Percentiles rank a stretch among this genome's conserved stretches.
These are phyloP conservation scores for Domatiomyces globalis DNA, from an alignment of 2,329 filamentous ascomycete genomes.

Conservation along the genomic window DNA sequence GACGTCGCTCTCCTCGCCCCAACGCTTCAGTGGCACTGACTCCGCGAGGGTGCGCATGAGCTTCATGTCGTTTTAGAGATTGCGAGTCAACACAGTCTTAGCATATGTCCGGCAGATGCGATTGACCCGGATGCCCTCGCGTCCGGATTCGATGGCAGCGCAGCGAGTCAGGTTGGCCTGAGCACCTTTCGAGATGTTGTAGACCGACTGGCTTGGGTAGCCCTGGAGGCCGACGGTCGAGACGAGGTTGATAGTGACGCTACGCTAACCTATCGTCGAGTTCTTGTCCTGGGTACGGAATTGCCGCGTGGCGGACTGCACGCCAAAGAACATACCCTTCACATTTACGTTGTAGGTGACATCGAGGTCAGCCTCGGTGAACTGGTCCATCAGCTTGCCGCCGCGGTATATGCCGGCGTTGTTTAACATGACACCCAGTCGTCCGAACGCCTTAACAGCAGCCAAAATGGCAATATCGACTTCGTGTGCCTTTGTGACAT, in stretches of 20 bases:
- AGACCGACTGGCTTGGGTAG: conserved; percentile 9
- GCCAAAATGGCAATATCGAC: conserved; percentile 63
- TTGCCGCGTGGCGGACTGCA: conserved; percentile 18
- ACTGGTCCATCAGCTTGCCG: background rate
- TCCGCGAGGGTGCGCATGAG: conserved; percentile 2
- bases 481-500: conserved; percentile 11
- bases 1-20: conserved; percentile 16
- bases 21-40: conserved; percentile 8
- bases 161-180: conserved; percentile 24
- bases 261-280: conserved; percentile 19
- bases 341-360: conserved; percentile 21
- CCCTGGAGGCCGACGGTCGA: conserved; percentile 21
- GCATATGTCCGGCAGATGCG: conserved; percentile 56
- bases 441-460: conserved; percentile 67
- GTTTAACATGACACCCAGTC: conserved; percentile 24
- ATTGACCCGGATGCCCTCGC: conserved; percentile 28
- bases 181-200: conserved; percentile 16
- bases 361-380: background rate
- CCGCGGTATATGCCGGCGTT: conserved; percentile 16
- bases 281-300: conserved; percentile 6
- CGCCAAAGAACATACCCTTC: conserved; percentile 27
- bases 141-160: conserved; percentile 23
- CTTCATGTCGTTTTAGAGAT: conserved; percentile 34
- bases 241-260: conserved; percentile 25
- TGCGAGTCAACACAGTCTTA: conserved; percentile 46